Evolutionary conservation across 495 filamentous ascomycete genomes (phyloP).

Genomic region (Cairneyella variabilis): DNA sequence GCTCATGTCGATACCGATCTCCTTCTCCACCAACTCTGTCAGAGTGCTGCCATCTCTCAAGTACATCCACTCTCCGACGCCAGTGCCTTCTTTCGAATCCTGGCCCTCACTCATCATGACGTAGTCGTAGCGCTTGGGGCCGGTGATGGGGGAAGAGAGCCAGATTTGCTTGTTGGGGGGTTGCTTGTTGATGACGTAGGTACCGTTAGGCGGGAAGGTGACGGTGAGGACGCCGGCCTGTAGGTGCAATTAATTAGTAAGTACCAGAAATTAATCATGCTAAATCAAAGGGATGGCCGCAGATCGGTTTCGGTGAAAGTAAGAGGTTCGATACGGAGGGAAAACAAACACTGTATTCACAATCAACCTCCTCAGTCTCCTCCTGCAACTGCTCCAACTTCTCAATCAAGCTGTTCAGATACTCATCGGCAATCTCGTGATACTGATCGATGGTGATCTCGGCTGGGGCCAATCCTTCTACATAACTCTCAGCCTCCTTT

Average conservation of each 20-base stretch:
- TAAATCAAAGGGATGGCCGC: no score
- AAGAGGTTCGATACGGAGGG: neutral
- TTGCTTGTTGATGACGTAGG: conserved; percentile 95
- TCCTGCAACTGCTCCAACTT: conserved; percentile 64
- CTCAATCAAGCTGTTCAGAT: conserved; percentile 56
- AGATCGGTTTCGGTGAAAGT: no score
- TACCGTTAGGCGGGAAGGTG: conserved; percentile 57
- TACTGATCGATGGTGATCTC: conserved; percentile 33
- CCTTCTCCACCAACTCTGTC: conserved; percentile 62
- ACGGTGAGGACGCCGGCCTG: conserved; percentile 85
- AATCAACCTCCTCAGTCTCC: conserved; percentile 59
- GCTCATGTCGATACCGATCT: conserved; percentile 55
- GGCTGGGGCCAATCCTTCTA: conserved; percentile 6
- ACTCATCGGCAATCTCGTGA: conserved; percentile 44
- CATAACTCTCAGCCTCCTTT: conserved; percentile 13
- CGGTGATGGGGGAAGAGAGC: conserved; percentile 88
- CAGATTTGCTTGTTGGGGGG: conserved; percentile 97
- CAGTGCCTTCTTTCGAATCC: conserved; percentile 70
- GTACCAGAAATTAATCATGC: no score
- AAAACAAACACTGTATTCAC: conserved; percentile 52
- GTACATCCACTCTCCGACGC: conserved; percentile 77
- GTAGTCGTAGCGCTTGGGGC: conserved; percentile 91
- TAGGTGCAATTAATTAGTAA: conserved; percentile 7
- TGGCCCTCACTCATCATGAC: conserved; percentile 65
- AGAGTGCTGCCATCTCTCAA: conserved; percentile 73